phyloP scores from a whole-genome alignment of 352 stramenopile species.

The Phytophthora citricola region DNA sequence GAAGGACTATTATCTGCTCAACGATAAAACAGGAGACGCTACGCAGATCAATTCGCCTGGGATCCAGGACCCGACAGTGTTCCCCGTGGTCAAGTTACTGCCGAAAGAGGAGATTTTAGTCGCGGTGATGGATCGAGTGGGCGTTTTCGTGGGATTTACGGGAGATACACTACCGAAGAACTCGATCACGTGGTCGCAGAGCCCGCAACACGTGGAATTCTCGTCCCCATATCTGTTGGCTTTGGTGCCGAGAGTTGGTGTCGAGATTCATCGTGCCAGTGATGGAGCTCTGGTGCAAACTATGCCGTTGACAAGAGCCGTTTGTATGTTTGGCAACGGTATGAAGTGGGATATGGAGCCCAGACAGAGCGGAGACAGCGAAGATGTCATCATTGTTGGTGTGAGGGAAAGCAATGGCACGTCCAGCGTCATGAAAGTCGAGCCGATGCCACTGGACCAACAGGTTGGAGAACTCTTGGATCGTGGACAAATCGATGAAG shows the following conservation, averaged over 20 bases:
- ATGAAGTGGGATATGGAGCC: conserved; percentile 93
- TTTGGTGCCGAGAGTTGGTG: conserved; percentile 73
- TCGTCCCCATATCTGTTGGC: conserved; percentile 82
- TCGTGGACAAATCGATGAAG: conserved; percentile 86
- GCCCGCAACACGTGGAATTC: conserved; percentile 75
- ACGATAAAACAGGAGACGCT: conserved; percentile 83
- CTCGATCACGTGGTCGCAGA: conserved; percentile 85
- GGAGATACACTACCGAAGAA: conserved; percentile 84
- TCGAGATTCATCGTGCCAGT: conserved; percentile 81
- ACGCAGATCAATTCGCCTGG: conserved; percentile 73
- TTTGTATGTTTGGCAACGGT: conserved; percentile 88
- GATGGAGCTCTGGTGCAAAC: conserved; percentile 84
- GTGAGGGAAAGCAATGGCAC: conserved; percentile 65
- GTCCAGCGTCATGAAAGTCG: conserved; percentile 85
- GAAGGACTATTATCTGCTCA: conserved; percentile 82
- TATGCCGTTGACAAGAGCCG: conserved; percentile 63
- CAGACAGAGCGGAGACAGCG: conserved; percentile 66
- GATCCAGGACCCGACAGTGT: conserved; percentile 71
- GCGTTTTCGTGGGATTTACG: conserved; percentile 82
- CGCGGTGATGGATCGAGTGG: conserved; percentile 83
- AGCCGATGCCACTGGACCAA: conserved; percentile 87
- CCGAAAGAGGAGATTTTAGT: conserved; percentile 88
- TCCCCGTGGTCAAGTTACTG: conserved; percentile 80
- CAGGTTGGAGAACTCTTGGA: conserved; percentile 87
- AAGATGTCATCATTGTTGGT: conserved; percentile 83